Conservation (phyloP, 1,284 basidiomycete species). For the Cryptococcus sp. region DNA sequence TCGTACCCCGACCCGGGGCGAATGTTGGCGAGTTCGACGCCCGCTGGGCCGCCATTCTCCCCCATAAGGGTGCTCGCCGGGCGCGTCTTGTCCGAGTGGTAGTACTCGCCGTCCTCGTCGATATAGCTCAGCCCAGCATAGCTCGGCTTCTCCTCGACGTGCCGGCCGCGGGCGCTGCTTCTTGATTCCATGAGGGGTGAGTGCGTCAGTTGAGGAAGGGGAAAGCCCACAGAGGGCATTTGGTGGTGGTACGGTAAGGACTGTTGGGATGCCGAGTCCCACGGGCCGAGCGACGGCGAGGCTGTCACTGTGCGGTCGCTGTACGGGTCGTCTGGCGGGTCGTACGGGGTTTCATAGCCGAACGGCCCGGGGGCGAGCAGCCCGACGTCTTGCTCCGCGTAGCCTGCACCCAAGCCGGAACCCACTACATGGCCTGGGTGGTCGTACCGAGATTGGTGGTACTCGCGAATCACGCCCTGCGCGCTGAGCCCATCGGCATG, state of each 20-base stretch:
- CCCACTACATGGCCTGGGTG: too few relatives aligned
- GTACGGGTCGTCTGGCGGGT: conserved; percentile 1
- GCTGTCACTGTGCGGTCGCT: neutral
- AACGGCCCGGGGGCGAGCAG: conserved; percentile 8
- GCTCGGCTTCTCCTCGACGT: conserved; percentile 23
- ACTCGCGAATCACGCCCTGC: conserved; percentile 11
- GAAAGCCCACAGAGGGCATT: neutral
- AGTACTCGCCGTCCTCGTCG: conserved; percentile 39
- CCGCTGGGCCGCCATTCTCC: conserved; percentile 2
- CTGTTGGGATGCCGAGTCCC: conserved; percentile 41
- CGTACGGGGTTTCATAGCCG: conserved; percentile 20
- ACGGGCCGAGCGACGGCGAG: conserved; percentile 33
- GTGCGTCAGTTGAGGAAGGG: conserved; percentile 2
- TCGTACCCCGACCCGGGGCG: conserved; percentile 1
- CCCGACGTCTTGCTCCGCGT: conserved; percentile 14
- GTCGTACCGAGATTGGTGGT: neutral
- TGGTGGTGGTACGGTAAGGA: conserved; percentile 14
- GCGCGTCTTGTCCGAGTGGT: conserved; percentile 21
- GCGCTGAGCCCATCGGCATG: neutral
- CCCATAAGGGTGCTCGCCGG: conserved; percentile 18
- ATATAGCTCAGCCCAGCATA: conserved; percentile 35
- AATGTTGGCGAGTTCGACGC: conserved; percentile 22
- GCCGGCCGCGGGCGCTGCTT: conserved; percentile 2
- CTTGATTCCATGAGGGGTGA: conserved; percentile 5
- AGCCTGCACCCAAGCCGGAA: neutral